Percentiles rank a stretch among this genome's conserved stretches.
phyloP scores from a whole-genome alignment of 2,329 filamentous ascomycete species.

The Knufia fluminis region DNA sequence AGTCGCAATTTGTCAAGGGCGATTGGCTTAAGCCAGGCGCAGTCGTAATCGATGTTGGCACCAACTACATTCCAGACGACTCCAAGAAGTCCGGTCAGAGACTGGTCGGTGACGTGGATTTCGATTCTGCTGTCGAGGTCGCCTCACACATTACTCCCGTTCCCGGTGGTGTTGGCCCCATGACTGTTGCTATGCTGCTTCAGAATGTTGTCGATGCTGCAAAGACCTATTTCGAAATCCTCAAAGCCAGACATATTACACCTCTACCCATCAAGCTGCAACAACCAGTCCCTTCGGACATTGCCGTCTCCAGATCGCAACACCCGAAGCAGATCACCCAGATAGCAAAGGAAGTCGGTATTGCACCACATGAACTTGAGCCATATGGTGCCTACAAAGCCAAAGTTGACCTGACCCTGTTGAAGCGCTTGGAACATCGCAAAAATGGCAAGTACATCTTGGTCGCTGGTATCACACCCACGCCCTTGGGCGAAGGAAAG shows the following conservation, averaged over 20 bases:
- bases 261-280: constrained; percentile 75
- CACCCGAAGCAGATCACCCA: constrained; percentile 83
- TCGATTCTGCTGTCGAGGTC: constrained; percentile 70
- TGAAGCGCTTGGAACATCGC: constrained; percentile 79
- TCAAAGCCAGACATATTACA: constrained; percentile 68
- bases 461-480: constrained; percentile 92
- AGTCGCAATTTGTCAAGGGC: constrained; percentile 79
- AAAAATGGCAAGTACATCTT: constrained; percentile 84
- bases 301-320: constrained; percentile 80
- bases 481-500: constrained; percentile 92
- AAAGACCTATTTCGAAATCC: constrained; percentile 67
- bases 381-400: constrained; percentile 93
- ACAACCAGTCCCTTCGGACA: constrained; percentile 86
- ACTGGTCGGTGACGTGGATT: constrained; percentile 92
- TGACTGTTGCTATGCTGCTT: constrained; percentile 97
- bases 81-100: constrained; percentile 87
- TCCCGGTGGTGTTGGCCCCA: constrained; percentile 90
- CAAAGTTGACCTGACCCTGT: constrained; percentile 75
- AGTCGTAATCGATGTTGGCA: constrained; percentile 96
- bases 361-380: constrained; percentile 80
- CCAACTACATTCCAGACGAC: constrained; percentile 84
- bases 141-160: constrained; percentile 93
- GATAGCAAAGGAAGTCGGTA: constrained; percentile 77
- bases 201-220: constrained; percentile 90
- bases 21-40: constrained; percentile 91